These are phyloP conservation scores for Colletotrichum destructivum DNA, from an alignment of 2,329 filamentous ascomycete genomes.

Conservation along the genomic window DNA sequence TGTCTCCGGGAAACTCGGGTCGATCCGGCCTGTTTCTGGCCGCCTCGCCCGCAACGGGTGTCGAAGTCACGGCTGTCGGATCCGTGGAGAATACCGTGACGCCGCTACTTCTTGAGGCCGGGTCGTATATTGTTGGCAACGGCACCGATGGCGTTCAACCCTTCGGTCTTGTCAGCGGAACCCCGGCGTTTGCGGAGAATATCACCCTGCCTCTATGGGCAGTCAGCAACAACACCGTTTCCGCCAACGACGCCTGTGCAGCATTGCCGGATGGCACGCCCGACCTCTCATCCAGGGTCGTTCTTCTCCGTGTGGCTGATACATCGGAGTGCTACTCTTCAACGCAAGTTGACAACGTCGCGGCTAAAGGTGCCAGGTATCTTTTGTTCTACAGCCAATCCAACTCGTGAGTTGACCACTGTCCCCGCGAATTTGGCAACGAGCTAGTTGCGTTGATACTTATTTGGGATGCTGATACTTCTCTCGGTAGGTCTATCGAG, in stretches of 20 bases:
- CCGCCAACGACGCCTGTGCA: conserved; percentile 46
- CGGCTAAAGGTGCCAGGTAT: conserved; percentile 58
- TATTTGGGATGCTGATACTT: too few species aligned
- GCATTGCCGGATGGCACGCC: conserved; percentile 47
- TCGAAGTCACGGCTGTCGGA: conserved; percentile 45
- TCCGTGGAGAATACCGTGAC: conserved; percentile 42
- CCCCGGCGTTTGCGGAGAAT: conserved; percentile 22
- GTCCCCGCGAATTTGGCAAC: background rate
- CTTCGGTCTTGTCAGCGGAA: conserved; percentile 35
- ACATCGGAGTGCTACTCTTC: conserved; percentile 50
- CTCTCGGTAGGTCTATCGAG: background rate
- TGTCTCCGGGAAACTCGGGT: conserved; percentile 49
- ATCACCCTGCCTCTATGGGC: conserved; percentile 33
- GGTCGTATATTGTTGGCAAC: background rate
- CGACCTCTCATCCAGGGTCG: conserved; percentile 57
- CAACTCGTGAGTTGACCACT: background rate
- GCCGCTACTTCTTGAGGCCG: conserved; percentile 34
- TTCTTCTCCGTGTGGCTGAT: conserved; percentile 55
- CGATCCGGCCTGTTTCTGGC: conserved; percentile 44
- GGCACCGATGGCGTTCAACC: background rate
- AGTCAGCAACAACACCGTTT: conserved; percentile 25
- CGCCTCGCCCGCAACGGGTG: conserved; percentile 45
- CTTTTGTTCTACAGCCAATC: conserved; percentile 32
- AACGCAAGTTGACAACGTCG: conserved; percentile 56
- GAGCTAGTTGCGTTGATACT: background rate